phyloP scores from a whole-genome alignment of 208 protist genomes.

The Novymonas esmeraldas region DNA sequence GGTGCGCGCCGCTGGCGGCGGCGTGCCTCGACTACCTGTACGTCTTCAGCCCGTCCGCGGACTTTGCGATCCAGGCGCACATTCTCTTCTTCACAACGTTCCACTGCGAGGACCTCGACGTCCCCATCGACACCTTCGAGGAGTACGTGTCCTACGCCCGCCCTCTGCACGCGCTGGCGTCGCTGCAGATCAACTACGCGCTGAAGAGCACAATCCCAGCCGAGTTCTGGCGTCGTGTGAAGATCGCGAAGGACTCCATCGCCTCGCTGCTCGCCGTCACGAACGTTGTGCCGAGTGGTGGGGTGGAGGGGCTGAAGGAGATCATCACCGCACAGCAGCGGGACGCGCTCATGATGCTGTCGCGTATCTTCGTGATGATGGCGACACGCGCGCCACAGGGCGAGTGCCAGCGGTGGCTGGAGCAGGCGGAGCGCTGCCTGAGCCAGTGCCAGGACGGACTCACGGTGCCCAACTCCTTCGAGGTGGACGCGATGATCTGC shows the following conservation, averaged over 20 bases:
- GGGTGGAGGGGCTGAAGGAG: slow-evolving; percentile 60
- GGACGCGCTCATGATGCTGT: slow-evolving; percentile 73
- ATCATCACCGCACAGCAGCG: slow-evolving; percentile 78
- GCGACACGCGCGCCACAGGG: slow-evolving; percentile 75
- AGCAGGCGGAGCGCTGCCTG: slow-evolving; percentile 81
- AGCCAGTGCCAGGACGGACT: slow-evolving; percentile 69
- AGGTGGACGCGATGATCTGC: slow-evolving; percentile 60
- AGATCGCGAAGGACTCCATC: slow-evolving; percentile 76
- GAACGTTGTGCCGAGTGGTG: slow-evolving; percentile 56
- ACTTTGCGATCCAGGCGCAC: slow-evolving; percentile 76
- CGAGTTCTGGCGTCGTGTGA: slow-evolving; percentile 85
- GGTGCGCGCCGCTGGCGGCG: slow-evolving; percentile 77
- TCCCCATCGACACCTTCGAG: slow-evolving; percentile 76
- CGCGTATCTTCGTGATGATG: slow-evolving; percentile 86
- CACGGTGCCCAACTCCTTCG: slow-evolving; percentile 35
- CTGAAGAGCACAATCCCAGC: slow-evolving; percentile 73
- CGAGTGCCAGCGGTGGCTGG: slow-evolving; percentile 60
- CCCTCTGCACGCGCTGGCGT: slow-evolving; percentile 74
- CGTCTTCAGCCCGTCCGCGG: slow-evolving; percentile 68
- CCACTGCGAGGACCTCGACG: slow-evolving; percentile 81
- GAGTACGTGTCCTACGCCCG: slow-evolving; percentile 86
- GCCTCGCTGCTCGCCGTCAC: slow-evolving; percentile 77
- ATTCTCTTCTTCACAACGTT: slow-evolving; percentile 84
- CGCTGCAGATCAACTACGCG: slow-evolving; percentile 81
- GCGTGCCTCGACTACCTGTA: slow-evolving; percentile 87